Base-by-base conservation (phyloP, 345 rosid species). In the Syzygium aromaticum region DNA sequence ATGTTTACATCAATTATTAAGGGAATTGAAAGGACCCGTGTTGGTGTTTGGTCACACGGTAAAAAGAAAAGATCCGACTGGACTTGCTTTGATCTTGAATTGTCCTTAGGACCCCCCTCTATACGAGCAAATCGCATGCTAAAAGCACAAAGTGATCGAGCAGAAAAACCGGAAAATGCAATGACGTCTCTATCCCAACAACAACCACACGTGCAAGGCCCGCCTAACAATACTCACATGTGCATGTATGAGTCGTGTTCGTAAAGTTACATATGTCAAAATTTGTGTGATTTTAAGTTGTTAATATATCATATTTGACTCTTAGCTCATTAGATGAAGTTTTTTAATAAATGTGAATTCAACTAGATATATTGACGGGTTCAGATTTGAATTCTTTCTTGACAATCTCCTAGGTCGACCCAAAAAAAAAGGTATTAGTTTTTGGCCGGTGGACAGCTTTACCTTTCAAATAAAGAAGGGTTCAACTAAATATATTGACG, bases 221-320 rank as follows among this genome's bases (percentile, higher is more conserved):
- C 2, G 10, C 77, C 28, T 15, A 63, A 63, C 77, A 28, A 14
- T 7, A 63, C 77, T 30, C 6, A 30, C 43, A 16, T 30, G 30
- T 38, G 21, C 43, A 19, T 1, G 2, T 17, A 5, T 30, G 43
- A 30, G 22, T 4, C 30, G 23, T 16, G 10, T 2, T 3, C 0
- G 0, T 30, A 64, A 64, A 67, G 10, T 0, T 7, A 7, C 5
- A n/a, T 10, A 28, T 64, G 3, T 21, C 22, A 1, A 5, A 14
- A 64, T 64, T 28, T 7, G 5, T 28, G 8, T 15, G 4, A 64
- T 8, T 64, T 28, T 7, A 11, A 64, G 22, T 5, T 15, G 9
- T 28, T 30, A 3, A 63, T 28, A 61, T 12, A 14, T 28, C 3
- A 3, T 28, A 59, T 15, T 15, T 15, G 4, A 9, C 9, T 28